Base-by-base conservation (phyloP, 78 protist species). In the Guillardia theta region DNA sequence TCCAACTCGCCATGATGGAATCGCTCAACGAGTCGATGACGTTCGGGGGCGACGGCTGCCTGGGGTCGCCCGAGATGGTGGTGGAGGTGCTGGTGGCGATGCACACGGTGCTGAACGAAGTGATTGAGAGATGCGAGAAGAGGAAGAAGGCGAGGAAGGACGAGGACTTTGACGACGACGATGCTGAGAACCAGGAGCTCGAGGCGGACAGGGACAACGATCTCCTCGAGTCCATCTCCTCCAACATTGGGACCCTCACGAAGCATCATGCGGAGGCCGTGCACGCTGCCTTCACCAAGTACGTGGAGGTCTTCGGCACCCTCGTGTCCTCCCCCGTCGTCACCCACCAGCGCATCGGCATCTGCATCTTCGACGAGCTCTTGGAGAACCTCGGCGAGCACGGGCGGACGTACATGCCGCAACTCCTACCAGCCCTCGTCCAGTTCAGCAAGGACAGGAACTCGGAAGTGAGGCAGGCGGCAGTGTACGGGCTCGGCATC, bases 361-460 rank as follows among this genome's bases (percentile, higher is more conserved):
- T 97, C 76, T 97, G 98, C 80, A 83, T 96, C 58, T 90, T 96
- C 36, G 98, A 97, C 44, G 98, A 98, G 93, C 12, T 96, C 19
- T 45, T 96, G 64, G 98, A 97, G 83, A 37, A 47, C 47, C 54
- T 94, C 30, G 97, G 96, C 30, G 58, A 37, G 33, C 94, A 18
- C 39, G 95, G 95, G 22, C 64, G 4, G 27, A 30, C 48, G 27
- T 94, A 96, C 93, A 88, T 88, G 44, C 70, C 93, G 12, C 54
- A 88, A 27, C 62, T 88, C 44, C 87, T 76, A 58, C 41, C 93
- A 47, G 94, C 78, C 95, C 78, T 96, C 90, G 30, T 37, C 53
- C 90, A 78, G 45, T 48, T 24, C 64, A 4, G n/a, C n/a, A 44
- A 15, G 37, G 77, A 54, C 22, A 27, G 53, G 37, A 48, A 4